A percentile compares a stretch with the other conserved stretches of the same genome.
These are phyloP conservation scores for Boletus bicolor DNA, from an alignment of 768 basidiomycete genomes.

Conservation along the genomic window DNA sequence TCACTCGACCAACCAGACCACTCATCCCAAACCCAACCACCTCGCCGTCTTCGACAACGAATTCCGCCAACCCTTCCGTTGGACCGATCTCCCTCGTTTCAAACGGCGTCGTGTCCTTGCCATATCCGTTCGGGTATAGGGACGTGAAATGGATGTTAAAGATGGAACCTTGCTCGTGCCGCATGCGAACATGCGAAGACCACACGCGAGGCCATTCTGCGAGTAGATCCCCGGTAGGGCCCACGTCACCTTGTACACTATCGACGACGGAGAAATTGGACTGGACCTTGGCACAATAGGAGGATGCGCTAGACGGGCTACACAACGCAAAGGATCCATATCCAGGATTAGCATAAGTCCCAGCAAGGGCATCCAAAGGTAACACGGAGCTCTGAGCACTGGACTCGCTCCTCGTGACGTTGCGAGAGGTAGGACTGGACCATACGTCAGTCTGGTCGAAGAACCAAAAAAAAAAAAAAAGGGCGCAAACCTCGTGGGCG, in stretches of 20 bases:
- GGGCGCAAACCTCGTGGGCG: conserved; percentile 5
- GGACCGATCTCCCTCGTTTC: conserved; percentile 13
- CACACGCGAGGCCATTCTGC: conserved; percentile 34
- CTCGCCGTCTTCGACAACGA: conserved; percentile 25
- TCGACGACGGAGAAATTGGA: conserved; percentile 30
- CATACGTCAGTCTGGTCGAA: background rate
- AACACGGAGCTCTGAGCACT: background rate
- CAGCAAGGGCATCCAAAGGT: conserved; percentile 30
- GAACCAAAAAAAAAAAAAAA: background rate
- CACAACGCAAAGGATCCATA: conserved; percentile 41
- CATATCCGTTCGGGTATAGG: conserved; percentile 39
- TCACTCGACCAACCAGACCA: conserved; percentile 11
- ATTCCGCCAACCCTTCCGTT: conserved; percentile 11
- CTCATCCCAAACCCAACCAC: conserved; percentile 32
- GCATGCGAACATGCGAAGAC: conserved; percentile 38
- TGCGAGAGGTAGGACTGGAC: background rate
- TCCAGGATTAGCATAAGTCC: conserved; percentile 37
- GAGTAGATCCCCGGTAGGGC: conserved; percentile 21
- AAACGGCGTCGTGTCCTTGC: conserved; percentile 34
- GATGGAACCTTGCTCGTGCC: conserved; percentile 11
- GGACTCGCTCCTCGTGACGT: background rate
- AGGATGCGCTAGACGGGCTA: conserved; percentile 21
- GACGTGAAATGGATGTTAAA: conserved; percentile 24
- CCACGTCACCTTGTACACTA: background rate
- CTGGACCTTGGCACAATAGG: conserved; percentile 23